A percentile compares a stretch with the other conserved stretches of the same genome.
Conservation (phyloP, 345 rosid genomes). For the Anacardium occidentale region DNA sequence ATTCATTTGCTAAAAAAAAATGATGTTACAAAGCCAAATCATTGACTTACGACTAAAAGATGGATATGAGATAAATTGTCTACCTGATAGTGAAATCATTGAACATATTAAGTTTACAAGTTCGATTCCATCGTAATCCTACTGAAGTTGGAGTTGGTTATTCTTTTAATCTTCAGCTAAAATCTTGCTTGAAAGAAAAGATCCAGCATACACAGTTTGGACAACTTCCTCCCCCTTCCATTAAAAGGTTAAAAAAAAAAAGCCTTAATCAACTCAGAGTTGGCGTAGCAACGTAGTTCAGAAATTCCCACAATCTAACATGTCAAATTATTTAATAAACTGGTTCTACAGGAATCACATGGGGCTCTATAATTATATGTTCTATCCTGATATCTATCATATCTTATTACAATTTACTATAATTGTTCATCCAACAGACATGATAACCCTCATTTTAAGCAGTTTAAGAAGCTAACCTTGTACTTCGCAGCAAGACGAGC, state of each 20-base stretch:
- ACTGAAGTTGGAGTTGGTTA: too few relatives aligned
- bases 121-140: too few relatives aligned
- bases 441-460: background rate
- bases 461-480: conserved; percentile 51
- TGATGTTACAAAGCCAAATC: background rate
- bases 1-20: too few relatives aligned
- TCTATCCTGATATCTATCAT: background rate
- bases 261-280: too few relatives aligned
- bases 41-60: background rate
- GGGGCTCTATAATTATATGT: background rate
- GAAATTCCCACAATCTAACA: background rate
- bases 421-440: background rate
- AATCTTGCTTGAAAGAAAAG: background rate
- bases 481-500: conserved; percentile 81
- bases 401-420: background rate
- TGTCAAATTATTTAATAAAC: background rate
- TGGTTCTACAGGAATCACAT: background rate
- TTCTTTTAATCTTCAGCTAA: too few relatives aligned
- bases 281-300: background rate
- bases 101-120: too few relatives aligned
- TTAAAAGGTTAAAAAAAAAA: too few relatives aligned
- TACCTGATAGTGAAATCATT: too few relatives aligned
- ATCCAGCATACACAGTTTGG: background rate
- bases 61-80: background rate
- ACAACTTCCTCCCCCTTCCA: too few relatives aligned